Evolutionary conservation across 1,284 basidiomycete genomes (phyloP).

Genomic region (Sanghuangporus weigelae): DNA sequence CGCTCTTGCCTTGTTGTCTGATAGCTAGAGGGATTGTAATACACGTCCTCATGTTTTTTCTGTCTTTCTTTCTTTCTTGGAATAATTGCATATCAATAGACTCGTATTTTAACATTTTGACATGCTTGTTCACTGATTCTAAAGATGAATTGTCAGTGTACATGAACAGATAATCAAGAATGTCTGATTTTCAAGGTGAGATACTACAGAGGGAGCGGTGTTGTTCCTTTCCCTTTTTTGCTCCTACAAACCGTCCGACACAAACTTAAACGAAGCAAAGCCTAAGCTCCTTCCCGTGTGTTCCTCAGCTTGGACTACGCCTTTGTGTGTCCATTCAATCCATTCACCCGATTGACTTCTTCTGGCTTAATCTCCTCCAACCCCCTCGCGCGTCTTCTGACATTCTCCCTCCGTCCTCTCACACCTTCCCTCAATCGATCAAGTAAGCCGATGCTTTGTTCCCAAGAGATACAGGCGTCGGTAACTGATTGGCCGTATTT

Average conservation of each 20-base stretch:
- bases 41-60: background rate
- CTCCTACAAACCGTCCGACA: background rate
- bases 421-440: slow-evolving; percentile 81
- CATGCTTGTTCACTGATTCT: background rate
- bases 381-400: slow-evolving; percentile 33
- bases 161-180: background rate
- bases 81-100: background rate
- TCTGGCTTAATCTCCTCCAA: slow-evolving; percentile 13
- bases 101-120: background rate
- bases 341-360: background rate
- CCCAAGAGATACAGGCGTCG: slow-evolving; percentile 89
- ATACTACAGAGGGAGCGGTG: background rate
- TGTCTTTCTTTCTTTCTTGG: background rate
- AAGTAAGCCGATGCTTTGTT: slow-evolving; percentile 75
- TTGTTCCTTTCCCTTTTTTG: background rate
- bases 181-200: background rate
- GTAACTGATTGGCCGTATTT: slow-evolving; percentile 89
- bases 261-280: background rate
- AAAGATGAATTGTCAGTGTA: too few species aligned
- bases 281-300: background rate
- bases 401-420: slow-evolving; percentile 57
- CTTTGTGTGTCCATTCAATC: background rate
- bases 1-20: background rate
- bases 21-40: slow-evolving; percentile 1
- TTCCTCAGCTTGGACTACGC: background rate